These are phyloP conservation scores for Kwoniella dendrophila DNA, from an alignment of 768 basidiomycete genomes.

Conservation along the genomic window DNA sequence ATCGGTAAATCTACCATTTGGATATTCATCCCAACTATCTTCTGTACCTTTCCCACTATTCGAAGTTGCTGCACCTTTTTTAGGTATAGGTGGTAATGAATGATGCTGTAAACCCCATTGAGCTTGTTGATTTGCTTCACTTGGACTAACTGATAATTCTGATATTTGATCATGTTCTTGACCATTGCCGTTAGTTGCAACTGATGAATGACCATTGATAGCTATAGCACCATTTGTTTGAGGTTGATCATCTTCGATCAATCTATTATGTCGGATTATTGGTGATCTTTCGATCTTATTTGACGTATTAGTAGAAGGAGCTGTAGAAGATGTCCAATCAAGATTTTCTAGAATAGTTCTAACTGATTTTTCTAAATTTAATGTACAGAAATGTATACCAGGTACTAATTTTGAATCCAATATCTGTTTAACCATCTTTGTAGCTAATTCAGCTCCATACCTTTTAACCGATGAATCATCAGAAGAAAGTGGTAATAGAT, in stretches of 20 bases:
- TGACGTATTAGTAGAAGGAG: slow-evolving; percentile 7
- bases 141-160: slow-evolving; percentile 59
- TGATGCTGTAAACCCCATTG: slow-evolving; percentile 50
- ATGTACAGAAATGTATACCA: slow-evolving; percentile 91
- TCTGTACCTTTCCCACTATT: slow-evolving; percentile 42
- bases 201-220: slow-evolving; percentile 15
- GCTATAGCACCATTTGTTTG: slow-evolving; percentile 4
- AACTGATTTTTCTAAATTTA: slow-evolving; percentile 96
- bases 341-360: slow-evolving; percentile 78
- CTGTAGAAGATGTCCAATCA: slow-evolving; percentile 62
- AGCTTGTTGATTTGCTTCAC: slow-evolving; percentile 48
- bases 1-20: slow-evolving; percentile 57
- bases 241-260: slow-evolving; percentile 51
- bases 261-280: slow-evolving; percentile 51
- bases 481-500: slow-evolving; percentile 78
- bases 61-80: slow-evolving; percentile 37
- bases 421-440: slow-evolving; percentile 72
- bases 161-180: slow-evolving; percentile 24
- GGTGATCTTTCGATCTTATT: slow-evolving; percentile 41
- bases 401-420: slow-evolving; percentile 53
- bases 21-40: slow-evolving; percentile 57
- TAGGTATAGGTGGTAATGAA: slow-evolving; percentile 41
- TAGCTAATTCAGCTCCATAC: slow-evolving; percentile 84
- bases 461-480: slow-evolving; percentile 94
- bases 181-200: background rate